Conservation (phyloP, 257 asterid genomes). For the Salvia splendens region DNA sequence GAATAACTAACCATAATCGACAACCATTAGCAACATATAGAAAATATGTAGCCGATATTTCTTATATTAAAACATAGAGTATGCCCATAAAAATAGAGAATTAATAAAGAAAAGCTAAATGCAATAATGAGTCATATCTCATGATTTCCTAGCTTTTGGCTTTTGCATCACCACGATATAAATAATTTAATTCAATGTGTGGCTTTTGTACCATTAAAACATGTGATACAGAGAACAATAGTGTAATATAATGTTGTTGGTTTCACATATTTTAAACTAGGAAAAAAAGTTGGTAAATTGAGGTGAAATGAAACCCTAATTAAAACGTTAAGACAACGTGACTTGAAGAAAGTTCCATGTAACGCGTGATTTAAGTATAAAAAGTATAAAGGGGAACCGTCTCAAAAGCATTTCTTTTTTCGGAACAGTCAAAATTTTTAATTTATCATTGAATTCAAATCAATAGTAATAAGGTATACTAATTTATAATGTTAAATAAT, state of each 20-base stretch:
- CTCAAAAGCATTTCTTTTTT: too few species aligned
- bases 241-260: neutral
- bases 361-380: neutral
- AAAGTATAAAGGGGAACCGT: neutral
- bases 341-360: conserved; percentile 11
- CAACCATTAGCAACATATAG: neutral
- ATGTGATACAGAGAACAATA: neutral
- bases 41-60: neutral
- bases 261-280: neutral
- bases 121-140: neutral
- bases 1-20: neutral
- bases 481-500: too few species aligned
- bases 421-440: too few species aligned
- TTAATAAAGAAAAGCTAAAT: neutral
- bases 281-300: neutral
- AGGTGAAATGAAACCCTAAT: neutral
- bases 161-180: neutral
- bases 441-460: too few species aligned
- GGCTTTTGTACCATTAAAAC: neutral
- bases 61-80: too few species aligned
- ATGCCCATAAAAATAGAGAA: neutral
- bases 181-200: neutral
- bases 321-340: neutral
- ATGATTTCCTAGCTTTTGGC: neutral
- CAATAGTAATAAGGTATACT: too few species aligned